phyloP scores from a whole-genome alignment of 352 stramenopile species.

The Plasmopara muralis region DNA sequence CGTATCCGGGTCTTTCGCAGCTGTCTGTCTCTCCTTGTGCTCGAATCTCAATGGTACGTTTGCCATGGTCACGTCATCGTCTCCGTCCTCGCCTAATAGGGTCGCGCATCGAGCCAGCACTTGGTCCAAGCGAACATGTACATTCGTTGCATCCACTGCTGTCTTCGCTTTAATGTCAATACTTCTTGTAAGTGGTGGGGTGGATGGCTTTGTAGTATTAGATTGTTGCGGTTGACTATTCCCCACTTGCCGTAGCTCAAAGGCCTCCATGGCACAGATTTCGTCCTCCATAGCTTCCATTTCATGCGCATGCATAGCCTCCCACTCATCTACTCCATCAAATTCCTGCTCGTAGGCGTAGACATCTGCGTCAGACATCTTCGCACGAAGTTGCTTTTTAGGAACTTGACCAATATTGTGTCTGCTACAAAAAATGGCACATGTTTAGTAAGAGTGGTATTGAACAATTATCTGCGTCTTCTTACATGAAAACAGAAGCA shows the following conservation, averaged over 20 bases:
- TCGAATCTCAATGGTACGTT: constrained; percentile 29
- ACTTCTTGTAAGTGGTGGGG: constrained; percentile 7
- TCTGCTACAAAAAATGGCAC: no score
- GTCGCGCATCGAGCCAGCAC: constrained; percentile 57
- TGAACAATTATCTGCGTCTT: no score
- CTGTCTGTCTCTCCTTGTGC: constrained; percentile 21
- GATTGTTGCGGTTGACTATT: constrained; percentile 11
- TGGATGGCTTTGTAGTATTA: background rate
- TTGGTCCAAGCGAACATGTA: constrained; percentile 40
- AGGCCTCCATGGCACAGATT: constrained; percentile 49
- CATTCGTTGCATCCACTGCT: constrained; percentile 28
- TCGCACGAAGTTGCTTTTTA: background rate
- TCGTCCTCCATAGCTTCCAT: constrained; percentile 73
- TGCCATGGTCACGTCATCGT: constrained; percentile 34
- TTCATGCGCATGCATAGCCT: constrained; percentile 70
- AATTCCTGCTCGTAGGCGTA: constrained; percentile 78
- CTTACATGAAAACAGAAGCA: no score
- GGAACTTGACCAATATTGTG: background rate
- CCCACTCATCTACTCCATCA: constrained; percentile 74
- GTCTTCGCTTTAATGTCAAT: constrained; percentile 6
- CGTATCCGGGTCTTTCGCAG: constrained; percentile 23
- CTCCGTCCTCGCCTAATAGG: constrained; percentile 54
- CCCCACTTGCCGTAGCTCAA: constrained; percentile 20
- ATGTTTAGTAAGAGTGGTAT: no score
- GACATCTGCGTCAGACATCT: constrained; percentile 62